Base-by-base conservation (phyloP, 257 asterid genomes). In the Salvia splendens region DNA sequence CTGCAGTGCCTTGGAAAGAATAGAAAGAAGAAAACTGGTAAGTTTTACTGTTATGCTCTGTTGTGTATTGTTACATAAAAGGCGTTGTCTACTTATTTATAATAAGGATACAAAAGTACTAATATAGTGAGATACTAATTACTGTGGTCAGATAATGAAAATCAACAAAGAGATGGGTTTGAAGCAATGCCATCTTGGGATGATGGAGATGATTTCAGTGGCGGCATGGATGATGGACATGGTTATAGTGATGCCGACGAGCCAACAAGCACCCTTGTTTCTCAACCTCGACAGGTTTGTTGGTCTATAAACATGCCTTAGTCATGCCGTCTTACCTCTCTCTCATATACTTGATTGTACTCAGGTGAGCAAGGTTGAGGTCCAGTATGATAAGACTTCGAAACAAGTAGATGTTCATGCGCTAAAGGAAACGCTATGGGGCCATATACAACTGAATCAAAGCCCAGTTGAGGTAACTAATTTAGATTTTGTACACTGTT, bases 221-320 rank as follows among this genome's bases (percentile, higher is more conserved):
- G 86, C 50, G 75, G 63, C 54, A 84, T 70, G 59, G 92, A 85
- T 74, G 86, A 76, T 74, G 92, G 72, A 67, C 73, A 81, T 71
- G 78, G 80, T 74, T 76, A 78, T 72, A 81, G 84, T 77, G 92
- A 86, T 64, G 72, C 48, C 14, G 95, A 85, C 32, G 96, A 88
- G 69, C 75, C 86, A 2, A 84, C 86, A 2, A 84, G 54, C 73
- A 77, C 73, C 33, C 96, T 93, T 69, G 89, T 93, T 70, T 90
- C 96, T 76, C 97, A 90, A 79, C 97, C 97, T 60, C 97, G 97
- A 17, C 97, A 90, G 99, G 99, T 90, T 76, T 24, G 84, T 73
- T 53, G 58, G 38, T 61, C 46, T 70, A 57, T 40, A 24, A 36
- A 57, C 64, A 50, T 38, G 20, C 64, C 33, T 59, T 49, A 33